Base-by-base conservation (phyloP, 805 yeast genomes). In the Dipodascus geniculatus region DNA sequence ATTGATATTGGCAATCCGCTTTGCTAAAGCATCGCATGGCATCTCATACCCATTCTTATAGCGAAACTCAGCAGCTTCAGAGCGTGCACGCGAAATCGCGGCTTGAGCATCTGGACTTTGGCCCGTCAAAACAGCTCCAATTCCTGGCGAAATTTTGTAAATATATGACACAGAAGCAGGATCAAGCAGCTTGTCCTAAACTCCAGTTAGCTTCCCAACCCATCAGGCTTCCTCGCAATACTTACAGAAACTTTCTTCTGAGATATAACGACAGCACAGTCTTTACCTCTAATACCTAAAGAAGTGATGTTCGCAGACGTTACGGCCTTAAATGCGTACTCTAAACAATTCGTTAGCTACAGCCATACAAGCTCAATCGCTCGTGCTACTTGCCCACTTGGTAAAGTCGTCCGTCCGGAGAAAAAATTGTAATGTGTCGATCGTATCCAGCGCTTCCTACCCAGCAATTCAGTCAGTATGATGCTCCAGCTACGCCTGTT, bases 381-480 rank as follows among this genome's bases (percentile, higher is more conserved):
- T n/a, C n/a, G n/a, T n/a, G n/a, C n/a, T 14, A 53, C 67, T 23
- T 54, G 63, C 67, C 68, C 38, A 91, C 99, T 73, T 93, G 99
- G 72, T 85, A 93, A 57, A 93, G 77, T 71, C 99, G 83, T 49
- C 99, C 99, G 68, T 93, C 99, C 20, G 99, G 99, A 42, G 98
- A 91, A 74, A 93, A 93, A 63, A 93, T 90, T 24, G 99, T 93
- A 69, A 93, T 93, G 70, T 93, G 99, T 76, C 99, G 86, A 74
- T 93, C 99, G 69, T 90, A 93, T 53, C 99, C 99, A n/a, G 98
- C 96, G 58, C 83, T 76, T 58, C 81, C 83, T 75, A 63, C 19
- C 6, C 3, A 22, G 4, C 49, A 33, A 42, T 33, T 31, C n/a
- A n/a, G n/a, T n/a, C n/a, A n/a, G n/a, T n/a, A n/a, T n/a, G n/a